These are phyloP conservation scores for Daldinia eschscholtzii DNA, from an alignment of 2,329 filamentous ascomycete genomes.

Conservation along the genomic window DNA sequence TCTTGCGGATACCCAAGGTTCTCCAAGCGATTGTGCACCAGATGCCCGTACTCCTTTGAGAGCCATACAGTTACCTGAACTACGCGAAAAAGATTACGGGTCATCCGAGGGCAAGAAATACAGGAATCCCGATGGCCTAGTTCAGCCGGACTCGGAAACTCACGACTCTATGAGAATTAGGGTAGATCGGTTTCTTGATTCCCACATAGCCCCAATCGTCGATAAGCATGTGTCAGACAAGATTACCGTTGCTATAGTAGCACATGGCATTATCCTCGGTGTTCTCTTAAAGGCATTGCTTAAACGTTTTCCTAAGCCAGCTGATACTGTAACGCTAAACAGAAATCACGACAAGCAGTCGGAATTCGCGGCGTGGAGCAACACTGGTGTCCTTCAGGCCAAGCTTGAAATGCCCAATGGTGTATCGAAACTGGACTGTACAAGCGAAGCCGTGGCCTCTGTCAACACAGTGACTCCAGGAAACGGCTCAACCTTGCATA, in stretches of 20 bases:
- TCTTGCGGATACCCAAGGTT: constrained; percentile 69
- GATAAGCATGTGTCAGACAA: constrained; percentile 50
- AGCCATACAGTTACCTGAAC: constrained; percentile 59
- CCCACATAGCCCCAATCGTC: constrained; percentile 71
- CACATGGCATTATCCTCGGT: constrained; percentile 85
- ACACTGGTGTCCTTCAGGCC: constrained; percentile 58
- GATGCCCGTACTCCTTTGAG: constrained; percentile 40
- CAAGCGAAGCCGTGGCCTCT: not conserved
- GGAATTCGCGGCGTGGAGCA: constrained; percentile 61
- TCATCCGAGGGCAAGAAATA: constrained; percentile 75
- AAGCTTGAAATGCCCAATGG: constrained; percentile 27
- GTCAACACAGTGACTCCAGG: not conserved
- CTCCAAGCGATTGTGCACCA: constrained; percentile 10
- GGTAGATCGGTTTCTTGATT: constrained; percentile 74
- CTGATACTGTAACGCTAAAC: constrained; percentile 35
- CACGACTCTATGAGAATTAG: constrained; percentile 74
- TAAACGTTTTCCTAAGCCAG: constrained; percentile 59
- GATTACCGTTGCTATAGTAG: constrained; percentile 74
- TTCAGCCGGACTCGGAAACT: constrained; percentile 66
- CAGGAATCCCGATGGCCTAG: constrained; percentile 58
- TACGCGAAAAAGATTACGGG: constrained; percentile 83
- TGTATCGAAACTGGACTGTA: not conserved
- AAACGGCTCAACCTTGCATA: not conserved
- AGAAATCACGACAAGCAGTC: constrained; percentile 17
- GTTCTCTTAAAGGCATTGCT: constrained; percentile 75